Evolutionary conservation across 495 filamentous ascomycete genomes (phyloP), one percentile per base, ranked within the genome.

Genomic region (Glutinoglossum americanum): DNA sequence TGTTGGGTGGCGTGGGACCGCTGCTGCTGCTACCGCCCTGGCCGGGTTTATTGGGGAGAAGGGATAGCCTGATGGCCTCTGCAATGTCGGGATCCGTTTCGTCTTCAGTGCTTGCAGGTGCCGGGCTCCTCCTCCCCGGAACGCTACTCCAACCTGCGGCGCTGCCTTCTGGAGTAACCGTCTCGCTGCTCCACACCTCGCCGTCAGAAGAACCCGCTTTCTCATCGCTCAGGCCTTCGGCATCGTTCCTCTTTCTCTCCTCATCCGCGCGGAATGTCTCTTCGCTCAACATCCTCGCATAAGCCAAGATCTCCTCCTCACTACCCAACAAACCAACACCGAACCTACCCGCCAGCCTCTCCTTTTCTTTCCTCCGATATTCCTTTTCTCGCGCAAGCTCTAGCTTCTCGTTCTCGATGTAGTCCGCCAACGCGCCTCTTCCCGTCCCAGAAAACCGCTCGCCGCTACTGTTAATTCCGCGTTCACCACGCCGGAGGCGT

Each of bases 271-370:
- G 70, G 54, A 81, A 82, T 0, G 80, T 70, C 67, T 98, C 93
- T 62, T 90, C 77, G 51, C 87, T 94, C 21, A 98, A 70, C 73
- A 97, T 78, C 56, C 82, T 80, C 1, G 90, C 92, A 67, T 97
- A 98, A 13, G 80, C 83, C 32, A 98, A 61, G 44, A 90, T 78
- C 63, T 98, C 88, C 60, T 96, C 89, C 64, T 96, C 89, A 55
- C 72, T 87, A 13, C 84, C 87, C 10, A 83, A 77, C 3, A 92
- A 66, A 57, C 89, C 87, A 15, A 88, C 73, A 9, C 87, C 87
- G 62, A 96, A 93, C 37, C 93, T 78, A 26, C 79, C 79, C 17
- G 80, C 83, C 37, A 94, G 74, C 41, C 79, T 74, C 28, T 78
- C 70, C 37, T 78, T 76, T 60, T 87, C 80, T 56, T 82, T 76